Evolutionary conservation across 202 grass and related monocot species (phyloP).

Genomic region (Schoenoplectus triqueter): DNA sequence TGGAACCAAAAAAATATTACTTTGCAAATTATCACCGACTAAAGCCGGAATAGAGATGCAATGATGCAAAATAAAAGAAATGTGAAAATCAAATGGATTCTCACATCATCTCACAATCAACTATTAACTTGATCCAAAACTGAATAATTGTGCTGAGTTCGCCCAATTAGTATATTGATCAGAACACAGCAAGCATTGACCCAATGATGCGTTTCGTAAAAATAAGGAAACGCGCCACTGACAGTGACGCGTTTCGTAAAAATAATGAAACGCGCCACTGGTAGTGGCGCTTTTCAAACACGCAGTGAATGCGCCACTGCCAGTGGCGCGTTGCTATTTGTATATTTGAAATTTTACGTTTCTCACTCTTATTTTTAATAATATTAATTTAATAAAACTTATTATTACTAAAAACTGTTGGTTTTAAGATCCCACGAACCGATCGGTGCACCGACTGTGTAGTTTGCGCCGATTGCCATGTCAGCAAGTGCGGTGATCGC

Average conservation of each 20-base stretch:
- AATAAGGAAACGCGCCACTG: too few relatives aligned
- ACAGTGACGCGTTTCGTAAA: too few relatives aligned
- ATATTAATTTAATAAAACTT: too few relatives aligned
- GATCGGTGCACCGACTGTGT: neutral
- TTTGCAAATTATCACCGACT: neutral
- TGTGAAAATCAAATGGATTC: slow-evolving; percentile 10
- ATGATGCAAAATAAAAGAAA: neutral
- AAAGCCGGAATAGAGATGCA: neutral
- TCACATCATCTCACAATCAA: slow-evolving; percentile 28
- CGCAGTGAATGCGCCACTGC: too few relatives aligned
- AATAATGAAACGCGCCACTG: too few relatives aligned
- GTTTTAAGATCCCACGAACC: neutral
- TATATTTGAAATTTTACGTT: too few relatives aligned
- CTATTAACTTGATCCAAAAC: slow-evolving; percentile 23
- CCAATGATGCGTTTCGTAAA: too few relatives aligned
- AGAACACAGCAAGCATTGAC: neutral
- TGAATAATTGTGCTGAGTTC: neutral
- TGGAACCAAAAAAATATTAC: neutral
- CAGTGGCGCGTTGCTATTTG: too few relatives aligned
- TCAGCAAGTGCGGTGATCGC: neutral
- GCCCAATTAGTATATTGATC: neutral
- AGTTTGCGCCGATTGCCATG: neutral
- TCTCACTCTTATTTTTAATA: too few relatives aligned
- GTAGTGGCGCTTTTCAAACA: too few relatives aligned
- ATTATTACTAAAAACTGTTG: neutral